Conservation (phyloP, 257 asterid species). For the Echites panduratus region DNA sequence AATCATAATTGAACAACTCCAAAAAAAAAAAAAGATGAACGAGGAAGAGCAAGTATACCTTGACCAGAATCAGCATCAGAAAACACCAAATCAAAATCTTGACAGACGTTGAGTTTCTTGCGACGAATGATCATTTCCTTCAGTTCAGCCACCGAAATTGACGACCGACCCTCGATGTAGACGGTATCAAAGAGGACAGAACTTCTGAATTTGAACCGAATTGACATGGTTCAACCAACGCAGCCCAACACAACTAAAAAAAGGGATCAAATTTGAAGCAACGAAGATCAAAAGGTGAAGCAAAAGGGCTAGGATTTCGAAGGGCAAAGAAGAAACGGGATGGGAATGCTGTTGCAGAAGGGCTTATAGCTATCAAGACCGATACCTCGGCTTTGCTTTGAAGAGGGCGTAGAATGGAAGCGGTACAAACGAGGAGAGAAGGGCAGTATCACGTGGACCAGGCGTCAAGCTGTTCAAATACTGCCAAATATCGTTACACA, state of each 20-base stretch:
- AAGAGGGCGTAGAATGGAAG: neutral
- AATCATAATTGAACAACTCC: neutral
- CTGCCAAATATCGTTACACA: too few species aligned
- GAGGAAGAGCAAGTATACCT: slow-evolving; percentile 34
- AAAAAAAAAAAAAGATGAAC: slow-evolving; percentile 1
- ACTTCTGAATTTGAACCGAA: slow-evolving; percentile 79
- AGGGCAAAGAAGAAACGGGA: neutral
- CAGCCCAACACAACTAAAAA: neutral
- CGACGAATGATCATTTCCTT: slow-evolving; percentile 39
- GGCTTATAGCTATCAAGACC: neutral
- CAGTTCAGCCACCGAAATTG: slow-evolving; percentile 58
- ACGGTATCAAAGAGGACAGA: slow-evolving; percentile 51
- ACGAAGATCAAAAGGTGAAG: neutral
- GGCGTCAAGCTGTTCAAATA: neutral
- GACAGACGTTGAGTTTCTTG: slow-evolving; percentile 40
- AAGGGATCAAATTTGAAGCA: neutral
- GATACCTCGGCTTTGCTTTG: neutral
- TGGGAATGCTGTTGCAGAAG: neutral
- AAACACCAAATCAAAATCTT: slow-evolving; percentile 76
- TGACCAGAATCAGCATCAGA: slow-evolving; percentile 57
- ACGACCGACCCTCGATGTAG: slow-evolving; percentile 49
- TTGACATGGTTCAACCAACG: slow-evolving; percentile 46
- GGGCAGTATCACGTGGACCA: slow-evolving; percentile 7
- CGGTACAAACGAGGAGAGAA: neutral
- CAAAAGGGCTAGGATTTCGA: neutral